Conservation (phyloP, 2,329 filamentous ascomycete genomes). For the Cladosporium cucumerinum region DNA sequence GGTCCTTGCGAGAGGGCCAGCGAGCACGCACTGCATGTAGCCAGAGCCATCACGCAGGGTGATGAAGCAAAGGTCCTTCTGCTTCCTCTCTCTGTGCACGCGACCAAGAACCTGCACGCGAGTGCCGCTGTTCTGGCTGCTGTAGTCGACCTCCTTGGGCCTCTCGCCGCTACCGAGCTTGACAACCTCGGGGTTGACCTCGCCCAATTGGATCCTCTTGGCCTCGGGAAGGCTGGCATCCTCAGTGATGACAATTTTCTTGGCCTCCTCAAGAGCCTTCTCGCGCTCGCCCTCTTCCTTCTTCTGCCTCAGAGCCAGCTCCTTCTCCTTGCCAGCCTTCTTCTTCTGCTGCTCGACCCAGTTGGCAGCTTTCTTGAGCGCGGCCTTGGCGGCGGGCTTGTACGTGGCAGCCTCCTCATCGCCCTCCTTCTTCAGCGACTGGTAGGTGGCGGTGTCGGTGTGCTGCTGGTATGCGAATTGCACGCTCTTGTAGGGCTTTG, state of each 20-base stretch:
- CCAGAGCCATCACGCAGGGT: conserved; percentile 83
- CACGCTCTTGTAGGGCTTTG: conserved; percentile 77
- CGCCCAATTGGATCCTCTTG: conserved; percentile 70
- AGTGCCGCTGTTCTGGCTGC: conserved; percentile 58
- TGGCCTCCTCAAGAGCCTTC: conserved; percentile 74
- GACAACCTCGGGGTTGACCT: conserved; percentile 60
- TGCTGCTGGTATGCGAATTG: conserved; percentile 73
- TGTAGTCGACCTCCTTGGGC: conserved; percentile 51
- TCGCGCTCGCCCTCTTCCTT: conserved; percentile 69
- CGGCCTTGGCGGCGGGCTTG: conserved; percentile 80
- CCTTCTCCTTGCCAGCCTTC: conserved; percentile 76
- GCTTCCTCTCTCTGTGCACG: conserved; percentile 74
- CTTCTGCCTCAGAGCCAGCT: conserved; percentile 67
- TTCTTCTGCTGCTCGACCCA: conserved; percentile 74
- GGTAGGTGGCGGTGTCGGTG: conserved; percentile 60
- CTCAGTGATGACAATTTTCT: conserved; percentile 69
- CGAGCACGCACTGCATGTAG: conserved; percentile 78
- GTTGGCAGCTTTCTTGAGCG: conserved; percentile 78
- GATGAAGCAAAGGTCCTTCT: conserved; percentile 83
- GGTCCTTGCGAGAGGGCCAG: conserved; percentile 80
- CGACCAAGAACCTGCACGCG: conserved; percentile 77
- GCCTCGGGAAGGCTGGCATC: conserved; percentile 70
- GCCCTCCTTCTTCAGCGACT: conserved; percentile 64
- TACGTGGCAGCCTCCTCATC: conserved; percentile 67
- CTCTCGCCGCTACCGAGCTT: conserved; percentile 52